These are phyloP conservation scores for Delphinella strobiligena DNA, from an alignment of 2,329 filamentous ascomycete genomes.

Conservation along the genomic window DNA sequence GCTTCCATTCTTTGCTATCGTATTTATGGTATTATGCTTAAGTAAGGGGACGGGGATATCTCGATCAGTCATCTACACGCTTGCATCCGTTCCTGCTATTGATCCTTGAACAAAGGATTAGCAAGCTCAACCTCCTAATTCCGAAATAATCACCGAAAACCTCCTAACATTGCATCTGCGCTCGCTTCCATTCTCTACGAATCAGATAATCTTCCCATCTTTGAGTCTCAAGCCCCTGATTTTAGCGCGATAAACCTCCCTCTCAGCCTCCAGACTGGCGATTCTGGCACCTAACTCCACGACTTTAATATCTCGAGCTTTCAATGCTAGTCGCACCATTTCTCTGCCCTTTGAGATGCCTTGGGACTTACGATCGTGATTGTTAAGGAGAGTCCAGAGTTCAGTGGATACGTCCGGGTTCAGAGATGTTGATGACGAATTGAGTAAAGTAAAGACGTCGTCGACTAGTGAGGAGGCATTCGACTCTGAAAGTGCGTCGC, in stretches of 20 bases:
- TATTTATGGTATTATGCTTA: too few species aligned
- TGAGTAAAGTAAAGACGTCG: constrained; percentile 9
- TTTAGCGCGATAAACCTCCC: constrained; percentile 27
- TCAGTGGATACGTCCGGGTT: constrained; percentile 21
- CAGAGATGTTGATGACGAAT: constrained; percentile 11
- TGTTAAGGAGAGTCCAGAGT: constrained; percentile 38
- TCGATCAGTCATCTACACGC: too few species aligned
- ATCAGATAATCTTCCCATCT: background rate
- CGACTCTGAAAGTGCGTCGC: constrained; percentile 8
- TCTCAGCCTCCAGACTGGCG: constrained; percentile 42
- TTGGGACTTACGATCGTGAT: constrained; percentile 44
- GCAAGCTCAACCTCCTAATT: too few species aligned
- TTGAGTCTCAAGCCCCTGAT: constrained; percentile 1
- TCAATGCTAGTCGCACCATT: constrained; percentile 48
- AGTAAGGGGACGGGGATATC: too few species aligned
- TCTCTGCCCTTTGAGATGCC: constrained; percentile 56
- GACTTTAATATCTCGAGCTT: constrained; percentile 52
- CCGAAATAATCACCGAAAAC: too few species aligned
- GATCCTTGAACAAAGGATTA: too few species aligned
- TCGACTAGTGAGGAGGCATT: constrained; percentile 1
- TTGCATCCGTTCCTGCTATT: too few species aligned
- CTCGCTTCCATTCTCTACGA: too few species aligned
- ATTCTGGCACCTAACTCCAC: constrained; percentile 56
- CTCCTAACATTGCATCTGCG: too few species aligned
- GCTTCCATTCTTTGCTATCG: too few species aligned